These are phyloP conservation scores for Ensete glaucum DNA, from an alignment of 176 grass and related monocot genomes.

Conservation along the genomic window DNA sequence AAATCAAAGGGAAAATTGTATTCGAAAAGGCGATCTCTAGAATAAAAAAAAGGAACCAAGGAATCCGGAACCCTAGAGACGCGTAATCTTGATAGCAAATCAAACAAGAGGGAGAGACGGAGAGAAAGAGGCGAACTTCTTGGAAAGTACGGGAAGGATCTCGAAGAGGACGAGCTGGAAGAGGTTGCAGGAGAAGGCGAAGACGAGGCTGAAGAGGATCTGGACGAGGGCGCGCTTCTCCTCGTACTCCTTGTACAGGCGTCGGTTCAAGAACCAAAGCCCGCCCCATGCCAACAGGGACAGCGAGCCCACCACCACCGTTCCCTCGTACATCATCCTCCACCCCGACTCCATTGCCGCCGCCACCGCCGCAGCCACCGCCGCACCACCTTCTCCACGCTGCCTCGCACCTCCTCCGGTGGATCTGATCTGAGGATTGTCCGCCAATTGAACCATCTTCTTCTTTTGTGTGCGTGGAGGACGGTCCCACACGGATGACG, in stretches of 20 bases:
- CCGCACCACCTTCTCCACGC: background rate
- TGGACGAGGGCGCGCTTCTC: constrained; percentile 92
- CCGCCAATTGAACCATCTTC: too few relatives aligned
- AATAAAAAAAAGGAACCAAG: too few relatives aligned
- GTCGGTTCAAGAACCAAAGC: constrained; percentile 93
- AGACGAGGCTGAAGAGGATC: constrained; percentile 99
- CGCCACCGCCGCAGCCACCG: background rate
- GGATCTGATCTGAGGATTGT: background rate
- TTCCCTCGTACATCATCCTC: constrained; percentile 55
- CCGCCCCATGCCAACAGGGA: constrained; percentile 81
- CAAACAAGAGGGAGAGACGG: background rate
- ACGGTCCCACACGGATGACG: too few relatives aligned
- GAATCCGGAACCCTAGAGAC: background rate
- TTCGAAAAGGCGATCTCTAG: too few relatives aligned
- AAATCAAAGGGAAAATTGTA: background rate
- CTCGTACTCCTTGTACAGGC: constrained; percentile 99
- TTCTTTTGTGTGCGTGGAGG: background rate
- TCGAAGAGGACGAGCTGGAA: constrained; percentile 98
- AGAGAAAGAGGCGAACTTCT: constrained; percentile 27
- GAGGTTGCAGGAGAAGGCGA: constrained; percentile 99
- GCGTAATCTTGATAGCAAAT: background rate
- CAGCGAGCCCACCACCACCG: constrained; percentile 62
- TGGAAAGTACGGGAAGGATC: constrained; percentile 95
- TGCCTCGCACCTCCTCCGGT: background rate
- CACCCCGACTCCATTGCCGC: constrained; percentile 48